Evolutionary conservation across 2,329 filamentous ascomycete species (phyloP).

Genomic region (Colletotrichum sidae): DNA sequence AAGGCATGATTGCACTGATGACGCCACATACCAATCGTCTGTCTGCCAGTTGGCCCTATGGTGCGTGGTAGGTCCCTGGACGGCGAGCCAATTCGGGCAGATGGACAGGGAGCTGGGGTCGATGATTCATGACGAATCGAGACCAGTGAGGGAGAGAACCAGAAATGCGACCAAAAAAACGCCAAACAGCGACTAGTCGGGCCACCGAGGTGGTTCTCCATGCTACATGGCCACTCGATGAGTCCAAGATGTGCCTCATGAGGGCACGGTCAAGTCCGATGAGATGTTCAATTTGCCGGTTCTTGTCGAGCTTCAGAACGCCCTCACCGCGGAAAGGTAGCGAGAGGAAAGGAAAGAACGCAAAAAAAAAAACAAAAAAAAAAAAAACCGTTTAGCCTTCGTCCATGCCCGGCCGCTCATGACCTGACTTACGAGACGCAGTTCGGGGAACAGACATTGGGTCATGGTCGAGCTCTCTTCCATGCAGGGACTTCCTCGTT

Average conservation of each 20-base stretch:
- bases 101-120: slow-evolving; percentile 30
- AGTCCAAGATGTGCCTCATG: no score
- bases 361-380: no score
- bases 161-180: slow-evolving; percentile 1
- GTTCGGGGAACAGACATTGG: slow-evolving; percentile 31
- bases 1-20: slow-evolving; percentile 32
- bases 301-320: no score
- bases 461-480: slow-evolving; percentile 23
- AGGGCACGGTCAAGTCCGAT: no score
- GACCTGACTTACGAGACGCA: slow-evolving; percentile 14
- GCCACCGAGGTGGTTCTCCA: no score
- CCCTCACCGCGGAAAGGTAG: no score
- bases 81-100: slow-evolving; percentile 17
- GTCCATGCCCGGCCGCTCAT: slow-evolving; percentile 4
- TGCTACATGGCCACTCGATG: no score
- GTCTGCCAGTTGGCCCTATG: slow-evolving; percentile 16
- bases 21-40: slow-evolving; percentile 13
- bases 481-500: slow-evolving; percentile 36
- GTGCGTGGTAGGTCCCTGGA: slow-evolving; percentile 25
- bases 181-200: not conserved
- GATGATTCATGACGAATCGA: slow-evolving; percentile 32
- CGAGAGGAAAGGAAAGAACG: no score
- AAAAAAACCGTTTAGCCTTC: no score
- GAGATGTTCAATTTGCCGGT: no score
- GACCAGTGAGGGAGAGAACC: not conserved